A percentile compares a stretch with the other conserved stretches of the same genome.
These are phyloP conservation scores for Alternaria incomplexa DNA, from an alignment of 2,329 filamentous ascomycete species.

Conservation along the genomic window DNA sequence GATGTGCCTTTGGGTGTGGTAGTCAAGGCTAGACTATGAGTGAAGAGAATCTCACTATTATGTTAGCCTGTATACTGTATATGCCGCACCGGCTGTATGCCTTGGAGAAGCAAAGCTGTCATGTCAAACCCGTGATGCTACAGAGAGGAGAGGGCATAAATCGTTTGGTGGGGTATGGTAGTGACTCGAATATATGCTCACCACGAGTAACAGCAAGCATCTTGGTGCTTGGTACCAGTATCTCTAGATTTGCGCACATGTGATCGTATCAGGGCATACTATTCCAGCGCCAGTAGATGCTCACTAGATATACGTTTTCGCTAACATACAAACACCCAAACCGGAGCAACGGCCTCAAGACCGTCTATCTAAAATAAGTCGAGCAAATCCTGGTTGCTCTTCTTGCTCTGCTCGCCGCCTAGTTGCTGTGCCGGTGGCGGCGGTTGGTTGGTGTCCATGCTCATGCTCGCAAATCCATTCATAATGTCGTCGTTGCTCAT, in stretches of 20 bases:
- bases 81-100: background rate
- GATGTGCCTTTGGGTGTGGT: slow-evolving; percentile 24
- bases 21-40: slow-evolving; percentile 19
- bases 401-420: slow-evolving; percentile 58
- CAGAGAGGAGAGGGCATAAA: background rate
- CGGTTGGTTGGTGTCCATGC: slow-evolving; percentile 70
- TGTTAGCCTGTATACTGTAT: background rate
- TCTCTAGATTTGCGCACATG: background rate
- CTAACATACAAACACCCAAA: background rate
- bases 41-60: background rate
- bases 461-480: slow-evolving; percentile 84
- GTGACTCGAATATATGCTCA: background rate
- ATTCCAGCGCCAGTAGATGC: background rate
- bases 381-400: slow-evolving; percentile 63
- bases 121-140: background rate
- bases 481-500: slow-evolving; percentile 64
- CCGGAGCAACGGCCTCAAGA: background rate
- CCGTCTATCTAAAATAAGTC: slow-evolving; percentile 57
- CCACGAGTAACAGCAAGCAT: background rate
- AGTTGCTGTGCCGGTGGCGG: slow-evolving; percentile 69
- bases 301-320: background rate
- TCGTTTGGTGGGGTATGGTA: background rate
- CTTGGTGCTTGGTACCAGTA: background rate
- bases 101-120: background rate
- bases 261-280: background rate